A percentile compares a stretch with the other conserved stretches of the same genome.
phyloP scores from a whole-genome alignment of 148 eudicot genomes.

The Vaccinium corymbosum region DNA sequence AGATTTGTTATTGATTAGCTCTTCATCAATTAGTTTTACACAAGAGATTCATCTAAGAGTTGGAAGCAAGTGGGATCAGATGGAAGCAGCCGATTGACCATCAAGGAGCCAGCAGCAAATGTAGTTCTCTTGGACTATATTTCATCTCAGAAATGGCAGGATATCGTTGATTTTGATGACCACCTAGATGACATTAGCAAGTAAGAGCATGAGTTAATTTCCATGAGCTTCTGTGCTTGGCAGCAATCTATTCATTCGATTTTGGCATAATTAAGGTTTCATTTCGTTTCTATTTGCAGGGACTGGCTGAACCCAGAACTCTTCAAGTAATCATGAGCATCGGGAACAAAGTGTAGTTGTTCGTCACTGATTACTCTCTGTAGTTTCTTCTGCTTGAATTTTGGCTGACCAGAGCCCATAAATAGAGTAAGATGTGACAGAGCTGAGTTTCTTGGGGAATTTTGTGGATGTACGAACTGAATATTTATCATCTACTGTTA shows the following conservation, averaged over 20 bases:
- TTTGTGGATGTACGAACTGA: neutral
- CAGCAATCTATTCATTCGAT: neutral
- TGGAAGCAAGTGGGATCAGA: conserved; percentile 64
- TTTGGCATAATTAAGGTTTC: neutral
- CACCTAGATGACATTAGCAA: conserved; percentile 89
- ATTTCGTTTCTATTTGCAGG: conserved; percentile 37
- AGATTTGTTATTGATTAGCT: neutral
- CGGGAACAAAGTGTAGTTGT: neutral
- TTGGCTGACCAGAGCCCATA: neutral
- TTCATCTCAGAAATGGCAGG: conserved; percentile 64
- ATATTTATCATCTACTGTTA: neutral
- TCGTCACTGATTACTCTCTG: neutral
- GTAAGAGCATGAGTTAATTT: conserved; percentile 35
- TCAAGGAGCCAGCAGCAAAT: conserved; percentile 79
- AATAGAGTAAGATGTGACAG: neutral
- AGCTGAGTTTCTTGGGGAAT: neutral
- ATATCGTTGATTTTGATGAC: conserved; percentile 79
- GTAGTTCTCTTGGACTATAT: conserved; percentile 64
- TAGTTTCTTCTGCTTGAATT: neutral
- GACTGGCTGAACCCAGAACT: conserved; percentile 77
- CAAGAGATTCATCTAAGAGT: conserved; percentile 61
- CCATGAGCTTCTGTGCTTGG: neutral
- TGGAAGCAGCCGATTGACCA: conserved; percentile 44
- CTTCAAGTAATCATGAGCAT: conserved; percentile 32
- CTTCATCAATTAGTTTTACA: conserved; percentile 46